A percentile compares a stretch with the other conserved stretches of the same genome.
phyloP scores from a whole-genome alignment of 805 yeast species.

The Spathaspora boniae region DNA sequence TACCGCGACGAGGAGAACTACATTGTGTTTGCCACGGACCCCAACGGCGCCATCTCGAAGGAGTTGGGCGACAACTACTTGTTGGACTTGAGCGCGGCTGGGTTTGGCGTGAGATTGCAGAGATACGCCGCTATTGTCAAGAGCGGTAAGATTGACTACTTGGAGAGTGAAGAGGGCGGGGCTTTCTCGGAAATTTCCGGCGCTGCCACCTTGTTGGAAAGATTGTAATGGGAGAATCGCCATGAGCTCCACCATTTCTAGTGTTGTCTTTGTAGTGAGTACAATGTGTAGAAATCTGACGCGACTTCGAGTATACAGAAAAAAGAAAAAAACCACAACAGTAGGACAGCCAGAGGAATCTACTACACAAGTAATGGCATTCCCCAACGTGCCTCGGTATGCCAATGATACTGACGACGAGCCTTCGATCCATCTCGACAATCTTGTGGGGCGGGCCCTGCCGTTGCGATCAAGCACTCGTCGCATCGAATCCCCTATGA shows the following conservation, averaged over 20 bases:
- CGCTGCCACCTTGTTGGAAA: conserved; percentile 22
- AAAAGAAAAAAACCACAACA: too few relatives aligned
- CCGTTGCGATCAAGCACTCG: too few relatives aligned
- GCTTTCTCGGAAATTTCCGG: conserved; percentile 23
- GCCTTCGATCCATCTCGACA: conserved; percentile 37
- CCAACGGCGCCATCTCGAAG: conserved; percentile 30
- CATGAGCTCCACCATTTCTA: too few relatives aligned
- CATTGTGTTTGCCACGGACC: conserved; percentile 40
- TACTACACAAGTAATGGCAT: too few relatives aligned
- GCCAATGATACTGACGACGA: conserved; percentile 42
- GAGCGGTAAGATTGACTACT: conserved; percentile 36
- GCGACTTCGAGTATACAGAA: too few relatives aligned
- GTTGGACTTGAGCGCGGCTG: conserved; percentile 44
- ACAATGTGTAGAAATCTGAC: too few relatives aligned
- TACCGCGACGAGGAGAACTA: conserved; percentile 29
- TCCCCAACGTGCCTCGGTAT: conserved; percentile 33
- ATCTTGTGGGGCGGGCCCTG: conserved; percentile 35
- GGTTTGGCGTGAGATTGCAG: conserved; percentile 36
- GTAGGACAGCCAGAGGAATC: too few relatives aligned
- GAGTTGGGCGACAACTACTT: conserved; percentile 49
- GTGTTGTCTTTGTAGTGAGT: too few relatives aligned
- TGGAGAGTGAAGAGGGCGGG: conserved; percentile 24
- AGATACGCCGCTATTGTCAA: conserved; percentile 74
- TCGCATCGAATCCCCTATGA: too few relatives aligned
- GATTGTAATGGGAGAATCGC: conserved; percentile 23